A percentile compares a stretch with the other conserved stretches of the same genome.
Evolutionary conservation across 768 basidiomycete species (phyloP).

Genomic region (Amanita fuliginea): DNA sequence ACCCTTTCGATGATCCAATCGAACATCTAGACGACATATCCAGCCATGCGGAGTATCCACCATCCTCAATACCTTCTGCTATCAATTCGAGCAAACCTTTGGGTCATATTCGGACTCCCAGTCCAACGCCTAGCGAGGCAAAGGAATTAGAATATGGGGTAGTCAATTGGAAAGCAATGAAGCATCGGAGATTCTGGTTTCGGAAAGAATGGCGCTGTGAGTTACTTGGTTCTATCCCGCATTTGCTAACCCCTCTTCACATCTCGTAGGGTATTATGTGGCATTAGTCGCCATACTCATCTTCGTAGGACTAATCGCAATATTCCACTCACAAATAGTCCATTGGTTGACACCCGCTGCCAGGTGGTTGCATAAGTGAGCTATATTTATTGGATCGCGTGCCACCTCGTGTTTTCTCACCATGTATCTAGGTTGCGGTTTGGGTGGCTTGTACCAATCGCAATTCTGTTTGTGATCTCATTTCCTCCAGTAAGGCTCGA

Average conservation of each 20-base stretch:
- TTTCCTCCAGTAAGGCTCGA: slow-evolving; percentile 59
- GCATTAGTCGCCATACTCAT: slow-evolving; percentile 33
- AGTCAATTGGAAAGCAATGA: slow-evolving; percentile 33
- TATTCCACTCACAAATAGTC: slow-evolving; percentile 68
- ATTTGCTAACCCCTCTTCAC: background rate
- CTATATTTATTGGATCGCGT: slow-evolving; percentile 4
- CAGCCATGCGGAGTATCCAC: background rate
- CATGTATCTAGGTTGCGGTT: slow-evolving; percentile 27
- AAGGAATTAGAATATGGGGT: slow-evolving; percentile 30
- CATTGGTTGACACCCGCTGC: slow-evolving; percentile 56
- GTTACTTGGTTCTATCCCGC: slow-evolving; percentile 11
- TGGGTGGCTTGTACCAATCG: slow-evolving; percentile 77
- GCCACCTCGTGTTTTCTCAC: slow-evolving; percentile 1
- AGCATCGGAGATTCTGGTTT: slow-evolving; percentile 40
- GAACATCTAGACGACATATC: background rate
- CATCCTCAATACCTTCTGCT: background rate
- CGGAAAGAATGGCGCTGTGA: slow-evolving; percentile 46
- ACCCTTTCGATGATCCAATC: slow-evolving; percentile 3
- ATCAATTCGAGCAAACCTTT: background rate
- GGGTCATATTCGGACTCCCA: slow-evolving; percentile 35
- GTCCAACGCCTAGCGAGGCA: slow-evolving; percentile 53
- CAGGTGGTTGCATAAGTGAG: slow-evolving; percentile 51
- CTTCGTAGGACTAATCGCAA: slow-evolving; percentile 39
- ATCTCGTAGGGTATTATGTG: slow-evolving; percentile 37
- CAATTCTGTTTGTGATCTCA: slow-evolving; percentile 70